These are phyloP conservation scores for Ogataea naganishii DNA, from an alignment of 805 yeast genomes.

Conservation along the genomic window DNA sequence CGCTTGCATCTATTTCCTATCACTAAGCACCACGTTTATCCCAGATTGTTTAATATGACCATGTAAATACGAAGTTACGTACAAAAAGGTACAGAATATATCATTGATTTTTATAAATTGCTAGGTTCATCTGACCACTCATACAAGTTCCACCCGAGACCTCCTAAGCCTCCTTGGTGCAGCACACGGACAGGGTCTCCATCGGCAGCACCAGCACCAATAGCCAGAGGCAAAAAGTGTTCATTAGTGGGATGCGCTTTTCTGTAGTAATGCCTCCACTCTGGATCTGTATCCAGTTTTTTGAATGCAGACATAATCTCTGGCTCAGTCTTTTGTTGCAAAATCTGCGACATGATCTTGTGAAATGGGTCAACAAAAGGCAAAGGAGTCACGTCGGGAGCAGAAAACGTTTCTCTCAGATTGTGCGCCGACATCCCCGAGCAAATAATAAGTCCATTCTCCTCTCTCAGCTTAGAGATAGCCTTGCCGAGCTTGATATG, in stretches of 20 bases:
- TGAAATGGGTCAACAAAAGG: constrained; percentile 52
- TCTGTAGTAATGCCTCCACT: constrained; percentile 22
- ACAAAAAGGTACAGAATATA: not conserved
- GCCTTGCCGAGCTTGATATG: constrained; percentile 49
- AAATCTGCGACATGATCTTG: constrained; percentile 29
- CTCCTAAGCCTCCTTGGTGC: constrained; percentile 32
- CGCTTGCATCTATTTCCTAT: too few species aligned
- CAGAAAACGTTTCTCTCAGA: constrained; percentile 40
- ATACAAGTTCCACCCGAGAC: constrained; percentile 68
- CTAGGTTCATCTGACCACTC: constrained; percentile 21
- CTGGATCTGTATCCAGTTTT: constrained; percentile 20
- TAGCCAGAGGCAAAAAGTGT: constrained; percentile 62
- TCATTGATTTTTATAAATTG: not conserved
- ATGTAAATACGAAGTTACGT: not conserved
- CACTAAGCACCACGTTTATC: not conserved
- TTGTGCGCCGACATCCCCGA: constrained; percentile 84
- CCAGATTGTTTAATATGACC: not conserved
- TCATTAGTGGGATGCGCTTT: constrained; percentile 72
- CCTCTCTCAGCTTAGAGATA: constrained; percentile 40
- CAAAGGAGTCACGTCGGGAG: constrained; percentile 17
- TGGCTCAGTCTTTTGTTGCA: constrained; percentile 23
- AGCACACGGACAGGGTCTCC: constrained; percentile 35
- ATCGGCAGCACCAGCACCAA: constrained; percentile 47
- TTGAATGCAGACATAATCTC: constrained; percentile 29
- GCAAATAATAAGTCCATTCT: constrained; percentile 45